Base-by-base conservation (phyloP, 2,329 filamentous ascomycete species). In the Penicillium palitans region DNA sequence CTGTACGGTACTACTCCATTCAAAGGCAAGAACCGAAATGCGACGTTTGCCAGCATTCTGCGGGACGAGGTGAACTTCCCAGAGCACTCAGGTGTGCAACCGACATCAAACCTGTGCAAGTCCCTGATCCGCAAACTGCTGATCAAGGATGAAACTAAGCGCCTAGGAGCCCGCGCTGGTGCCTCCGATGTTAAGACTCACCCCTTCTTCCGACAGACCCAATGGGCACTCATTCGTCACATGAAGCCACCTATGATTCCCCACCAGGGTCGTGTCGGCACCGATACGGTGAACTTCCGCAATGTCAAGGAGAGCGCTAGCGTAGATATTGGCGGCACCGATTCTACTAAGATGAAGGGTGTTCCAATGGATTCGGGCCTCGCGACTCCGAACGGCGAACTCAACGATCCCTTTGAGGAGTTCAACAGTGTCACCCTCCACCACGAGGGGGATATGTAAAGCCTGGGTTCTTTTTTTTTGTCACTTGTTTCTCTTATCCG, bases 401-500 rank as follows among this genome's bases (percentile, higher is more conserved):
- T 88, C 39, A 82, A 85, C 4, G 95, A 99, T 82, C 95, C 95
- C 2, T 99, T 99, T 72, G 91, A 97, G 76, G 95, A 98, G 75
- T 99, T 99, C 78, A 99, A 98, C 81, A 96, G 91, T 72, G 93
- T 99, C 42, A 99, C 95, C 51, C 81, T 99, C 61, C 93, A 98
- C 75, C 95, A 99, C 72, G 95, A 98, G 57, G 95, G 92, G 17
- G 93, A 97, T 39, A 54, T 55, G 39, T 52, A 52, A 58, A 49
- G 53, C 42, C 42, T 45, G 53, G 49, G 57, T 56, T 57, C 45
- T 60, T 57, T 51, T 39, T 46, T 33, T 60, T 56, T 51, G 50
- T 60, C 37, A 46, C 49, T 51, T 60, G 39, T 55, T 33, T 60
- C 62, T 58, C 46, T 52, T 55, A 58, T 58, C 56, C 51, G 41